Conservation (phyloP, 768 basidiomycete species). For the Suillus plorans region DNA sequence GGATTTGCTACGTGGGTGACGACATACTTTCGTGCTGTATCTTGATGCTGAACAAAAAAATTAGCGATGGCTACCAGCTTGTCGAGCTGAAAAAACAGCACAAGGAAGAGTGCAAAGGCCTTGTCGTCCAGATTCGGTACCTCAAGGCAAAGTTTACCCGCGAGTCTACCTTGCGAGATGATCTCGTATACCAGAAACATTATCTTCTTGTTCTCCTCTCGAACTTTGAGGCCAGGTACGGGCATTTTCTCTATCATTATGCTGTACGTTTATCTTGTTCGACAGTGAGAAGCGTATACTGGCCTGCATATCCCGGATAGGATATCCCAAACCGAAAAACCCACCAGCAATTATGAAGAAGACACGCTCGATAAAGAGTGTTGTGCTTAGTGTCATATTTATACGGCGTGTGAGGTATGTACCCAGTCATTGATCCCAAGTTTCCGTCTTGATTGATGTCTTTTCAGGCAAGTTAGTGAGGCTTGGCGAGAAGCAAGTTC, state of each 20-base stretch:
- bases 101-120: constrained; percentile 85
- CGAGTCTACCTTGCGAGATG: constrained; percentile 76
- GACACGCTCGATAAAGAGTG: constrained; percentile 53
- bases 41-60: constrained; percentile 5
- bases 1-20: constrained; percentile 57
- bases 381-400: constrained; percentile 62
- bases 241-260: constrained; percentile 10
- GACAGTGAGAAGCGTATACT: constrained; percentile 68
- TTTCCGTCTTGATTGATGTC: constrained; percentile 4
- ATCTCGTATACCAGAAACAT: constrained; percentile 82
- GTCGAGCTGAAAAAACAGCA: constrained; percentile 61
- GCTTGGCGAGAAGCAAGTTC: constrained; percentile 63
- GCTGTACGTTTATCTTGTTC: background rate
- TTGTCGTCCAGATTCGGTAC: constrained; percentile 89
- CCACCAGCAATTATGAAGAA: constrained; percentile 38
- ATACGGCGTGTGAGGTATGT: constrained; percentile 62
- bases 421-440: background rate
- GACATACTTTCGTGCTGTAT: background rate
- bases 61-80: constrained; percentile 55
- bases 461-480: constrained; percentile 55
- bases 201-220: constrained; percentile 78
- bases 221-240: constrained; percentile 68
- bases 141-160: constrained; percentile 89
- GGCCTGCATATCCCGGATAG: constrained; percentile 73
- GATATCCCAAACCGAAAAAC: constrained; percentile 52